These are phyloP conservation scores for Ceratobasidium sp. DNA, from an alignment of 1,284 basidiomycete genomes.

Conservation along the genomic window DNA sequence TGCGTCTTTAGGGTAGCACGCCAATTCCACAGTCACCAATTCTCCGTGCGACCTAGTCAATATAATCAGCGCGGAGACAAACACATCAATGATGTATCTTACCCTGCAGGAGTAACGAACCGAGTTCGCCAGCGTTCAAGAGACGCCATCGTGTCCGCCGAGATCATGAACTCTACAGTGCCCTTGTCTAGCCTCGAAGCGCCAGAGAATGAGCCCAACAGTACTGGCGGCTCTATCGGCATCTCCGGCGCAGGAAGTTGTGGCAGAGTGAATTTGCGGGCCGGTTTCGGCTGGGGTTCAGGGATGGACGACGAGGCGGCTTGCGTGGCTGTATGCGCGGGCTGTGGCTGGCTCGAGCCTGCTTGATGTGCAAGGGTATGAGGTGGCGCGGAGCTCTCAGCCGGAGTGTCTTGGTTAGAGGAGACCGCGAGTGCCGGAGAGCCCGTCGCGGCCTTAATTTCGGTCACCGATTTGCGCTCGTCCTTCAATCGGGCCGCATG, in stretches of 20 bases:
- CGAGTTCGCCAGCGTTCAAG: conserved; percentile 26
- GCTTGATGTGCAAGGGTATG: background rate
- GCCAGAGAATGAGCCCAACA: conserved; percentile 11
- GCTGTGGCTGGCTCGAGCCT: background rate
- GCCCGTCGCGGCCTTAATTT: background rate
- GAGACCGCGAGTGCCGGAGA: background rate
- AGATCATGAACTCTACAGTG: conserved; percentile 16
- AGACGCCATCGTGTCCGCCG: conserved; percentile 16
- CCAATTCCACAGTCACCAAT: conserved; percentile 13
- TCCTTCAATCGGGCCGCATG: no score
- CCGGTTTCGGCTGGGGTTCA: background rate
- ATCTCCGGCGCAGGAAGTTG: background rate
- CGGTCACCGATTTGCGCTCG: background rate
- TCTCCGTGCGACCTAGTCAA: conserved; percentile 18
- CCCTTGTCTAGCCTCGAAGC: background rate
- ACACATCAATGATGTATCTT: background rate
- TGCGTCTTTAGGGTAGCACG: conserved; percentile 19
- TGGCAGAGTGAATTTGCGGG: conserved; percentile 9
- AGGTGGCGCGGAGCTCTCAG: background rate
- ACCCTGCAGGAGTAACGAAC: conserved; percentile 26
- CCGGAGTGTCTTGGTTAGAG: no score
- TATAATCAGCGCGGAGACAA: background rate
- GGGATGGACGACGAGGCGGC: background rate
- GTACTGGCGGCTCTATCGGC: background rate
- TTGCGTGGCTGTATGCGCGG: background rate